A percentile compares a stretch with the other conserved stretches of the same genome.
Conservation (phyloP, 2,329 filamentous ascomycete genomes). For the Graphilbum sp. region DNA sequence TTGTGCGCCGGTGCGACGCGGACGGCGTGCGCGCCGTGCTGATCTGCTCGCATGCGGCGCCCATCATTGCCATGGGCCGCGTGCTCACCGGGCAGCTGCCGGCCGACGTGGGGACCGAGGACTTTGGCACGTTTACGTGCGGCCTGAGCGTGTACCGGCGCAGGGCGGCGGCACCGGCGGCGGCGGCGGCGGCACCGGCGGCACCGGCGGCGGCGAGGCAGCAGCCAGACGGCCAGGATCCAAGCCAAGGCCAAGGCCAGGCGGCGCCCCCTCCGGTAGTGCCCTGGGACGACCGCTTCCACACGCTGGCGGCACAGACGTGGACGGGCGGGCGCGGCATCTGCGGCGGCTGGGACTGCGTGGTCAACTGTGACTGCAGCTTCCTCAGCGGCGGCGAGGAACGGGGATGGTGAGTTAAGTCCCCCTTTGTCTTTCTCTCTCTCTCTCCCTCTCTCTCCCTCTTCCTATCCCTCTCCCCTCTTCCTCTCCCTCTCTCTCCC, state of each 20-base stretch:
- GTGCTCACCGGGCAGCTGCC: conserved; percentile 68
- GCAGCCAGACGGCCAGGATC: no score
- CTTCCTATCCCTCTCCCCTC: neutral
- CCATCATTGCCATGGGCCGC: conserved; percentile 72
- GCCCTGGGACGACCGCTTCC: conserved; percentile 8
- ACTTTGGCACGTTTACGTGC: conserved; percentile 76
- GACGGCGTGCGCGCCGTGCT: conserved; percentile 54
- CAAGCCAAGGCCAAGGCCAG: no score
- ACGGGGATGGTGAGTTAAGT: conserved; percentile 10
- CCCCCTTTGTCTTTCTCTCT: neutral
- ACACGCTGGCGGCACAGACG: conserved; percentile 9
- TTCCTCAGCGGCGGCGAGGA: conserved; percentile 11
- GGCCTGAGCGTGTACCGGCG: conserved; percentile 51
- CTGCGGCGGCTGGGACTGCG: conserved; percentile 64
- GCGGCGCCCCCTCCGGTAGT: no score
- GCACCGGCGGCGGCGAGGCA: no score
- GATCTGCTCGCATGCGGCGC: conserved; percentile 79
- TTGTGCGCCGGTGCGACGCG: conserved; percentile 59
- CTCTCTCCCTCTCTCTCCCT: neutral
- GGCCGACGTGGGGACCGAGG: conserved; percentile 51
- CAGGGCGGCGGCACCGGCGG: conserved; percentile 12
- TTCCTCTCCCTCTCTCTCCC: neutral
- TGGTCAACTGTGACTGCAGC: conserved; percentile 47
- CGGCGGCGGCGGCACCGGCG: neutral
- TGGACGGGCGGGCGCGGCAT: conserved; percentile 49